Percentiles rank a stretch among this genome's conserved stretches.
Evolutionary conservation across 768 basidiomycete species (phyloP).

Genomic region (Cystofilobasidium macerans): DNA sequence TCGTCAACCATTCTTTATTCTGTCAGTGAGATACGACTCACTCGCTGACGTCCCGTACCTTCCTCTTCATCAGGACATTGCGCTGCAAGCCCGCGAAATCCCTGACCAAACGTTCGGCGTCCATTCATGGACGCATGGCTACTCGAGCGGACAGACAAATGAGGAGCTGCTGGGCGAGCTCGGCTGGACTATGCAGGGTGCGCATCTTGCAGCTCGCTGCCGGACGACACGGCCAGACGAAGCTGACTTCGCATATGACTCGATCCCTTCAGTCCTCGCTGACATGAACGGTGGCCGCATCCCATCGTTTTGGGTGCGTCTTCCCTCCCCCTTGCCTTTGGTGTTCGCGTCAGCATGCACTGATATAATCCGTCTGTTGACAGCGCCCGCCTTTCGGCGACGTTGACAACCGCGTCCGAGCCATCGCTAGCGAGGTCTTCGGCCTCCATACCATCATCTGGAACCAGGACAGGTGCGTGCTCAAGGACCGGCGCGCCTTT

Average conservation of each 20-base stretch:
- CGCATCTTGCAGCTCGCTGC: too few species aligned
- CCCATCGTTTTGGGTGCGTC: conserved; percentile 77
- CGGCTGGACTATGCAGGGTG: conserved; percentile 60
- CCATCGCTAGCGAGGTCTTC: conserved; percentile 78
- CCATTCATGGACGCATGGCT: conserved; percentile 22
- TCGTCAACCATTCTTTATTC: too few species aligned
- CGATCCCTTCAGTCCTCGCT: conserved; percentile 55
- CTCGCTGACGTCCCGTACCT: neutral
- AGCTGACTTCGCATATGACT: too few species aligned
- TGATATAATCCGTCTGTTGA: too few species aligned
- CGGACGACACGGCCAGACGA: too few species aligned
- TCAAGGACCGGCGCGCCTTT: too few species aligned
- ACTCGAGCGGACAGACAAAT: conserved; percentile 46
- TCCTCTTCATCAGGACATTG: conserved; percentile 7
- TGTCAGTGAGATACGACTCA: neutral
- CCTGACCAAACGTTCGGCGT: conserved; percentile 15
- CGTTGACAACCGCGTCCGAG: conserved; percentile 62
- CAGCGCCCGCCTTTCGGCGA: conserved; percentile 27
- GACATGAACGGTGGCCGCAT: conserved; percentile 66
- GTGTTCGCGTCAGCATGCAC: too few species aligned
- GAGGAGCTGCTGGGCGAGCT: conserved; percentile 58
- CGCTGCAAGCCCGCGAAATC: conserved; percentile 12
- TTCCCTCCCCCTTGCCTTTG: conserved; percentile 39
- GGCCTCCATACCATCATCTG: conserved; percentile 74
- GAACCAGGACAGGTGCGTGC: conserved; percentile 47